phyloP scores from a whole-genome alignment of 768 basidiomycete species.

The Podaxis sp. region DNA sequence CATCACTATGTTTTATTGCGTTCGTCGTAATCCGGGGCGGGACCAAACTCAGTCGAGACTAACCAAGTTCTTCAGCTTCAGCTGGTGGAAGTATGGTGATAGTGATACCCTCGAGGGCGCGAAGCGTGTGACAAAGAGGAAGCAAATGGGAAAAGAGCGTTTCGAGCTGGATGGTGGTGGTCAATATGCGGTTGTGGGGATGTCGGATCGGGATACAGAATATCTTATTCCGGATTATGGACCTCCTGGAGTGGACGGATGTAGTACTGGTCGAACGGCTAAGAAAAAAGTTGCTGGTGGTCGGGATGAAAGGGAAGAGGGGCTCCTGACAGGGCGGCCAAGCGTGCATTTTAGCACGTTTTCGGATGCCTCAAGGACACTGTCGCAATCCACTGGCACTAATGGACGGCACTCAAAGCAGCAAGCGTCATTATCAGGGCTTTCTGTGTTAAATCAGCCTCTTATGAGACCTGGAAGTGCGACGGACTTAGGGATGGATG shows the following conservation, averaged over 20 bases:
- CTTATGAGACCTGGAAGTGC: not conserved
- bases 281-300: not conserved
- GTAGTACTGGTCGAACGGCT: not conserved
- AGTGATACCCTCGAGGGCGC: not conserved
- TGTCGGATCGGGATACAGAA: not conserved
- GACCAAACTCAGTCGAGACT: not conserved
- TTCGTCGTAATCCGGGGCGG: not conserved
- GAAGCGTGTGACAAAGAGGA: not conserved
- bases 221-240: constrained; percentile 1
- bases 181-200: not conserved
- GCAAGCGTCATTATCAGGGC: not conserved
- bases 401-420: not conserved
- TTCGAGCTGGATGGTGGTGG: constrained; percentile 10
- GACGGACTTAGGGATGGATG: not conserved
- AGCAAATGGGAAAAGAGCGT: not conserved
- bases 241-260: not conserved
- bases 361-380: not conserved
- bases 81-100: not conserved
- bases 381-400: not conserved
- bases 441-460: constrained; percentile 12
- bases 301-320: not conserved
- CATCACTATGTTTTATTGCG: not conserved
- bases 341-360: not conserved
- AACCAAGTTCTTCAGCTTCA: not conserved
- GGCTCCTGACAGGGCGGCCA: not conserved